These are phyloP conservation scores for Saraca asoca DNA, from an alignment of 331 rosid species.

Conservation along the genomic window DNA sequence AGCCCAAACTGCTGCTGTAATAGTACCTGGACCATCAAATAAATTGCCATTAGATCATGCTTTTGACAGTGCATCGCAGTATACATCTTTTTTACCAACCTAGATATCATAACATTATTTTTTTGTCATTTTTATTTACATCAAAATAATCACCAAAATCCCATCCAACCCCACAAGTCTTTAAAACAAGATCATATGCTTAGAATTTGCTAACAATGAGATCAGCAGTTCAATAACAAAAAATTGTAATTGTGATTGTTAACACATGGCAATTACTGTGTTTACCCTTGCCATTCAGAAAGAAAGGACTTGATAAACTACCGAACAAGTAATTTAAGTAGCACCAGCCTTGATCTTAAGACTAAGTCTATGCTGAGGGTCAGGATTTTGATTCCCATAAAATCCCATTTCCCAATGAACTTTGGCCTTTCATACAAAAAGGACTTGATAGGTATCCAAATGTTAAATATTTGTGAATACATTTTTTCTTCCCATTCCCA, in stretches of 20 bases:
- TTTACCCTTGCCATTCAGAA: neutral
- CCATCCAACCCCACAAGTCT: neutral
- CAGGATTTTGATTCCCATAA: too few species aligned
- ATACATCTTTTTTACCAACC: neutral
- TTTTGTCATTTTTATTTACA: neutral
- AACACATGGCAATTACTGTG: neutral
- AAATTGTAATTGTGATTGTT: too few species aligned
- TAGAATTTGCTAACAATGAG: too few species aligned
- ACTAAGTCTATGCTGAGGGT: too few species aligned
- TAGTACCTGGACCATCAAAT: slow-evolving; percentile 59
- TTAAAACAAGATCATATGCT: neutral
- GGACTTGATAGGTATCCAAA: neutral
- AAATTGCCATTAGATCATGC: slow-evolving; percentile 27
- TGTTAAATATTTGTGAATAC: neutral
- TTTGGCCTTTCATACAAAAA: too few species aligned
- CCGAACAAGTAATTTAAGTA: too few species aligned
- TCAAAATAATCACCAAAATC: neutral
- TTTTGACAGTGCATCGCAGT: neutral
- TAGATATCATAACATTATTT: too few species aligned
- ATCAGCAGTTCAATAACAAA: too few species aligned
- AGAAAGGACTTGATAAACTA: neutral
- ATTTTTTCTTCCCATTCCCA: neutral
- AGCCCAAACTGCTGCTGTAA: slow-evolving; percentile 73
- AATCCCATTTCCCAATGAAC: too few species aligned
- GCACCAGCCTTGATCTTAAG: too few species aligned